Evolutionary conservation across 768 basidiomycete species (phyloP).

Genomic region (Boletus coccyginus): DNA sequence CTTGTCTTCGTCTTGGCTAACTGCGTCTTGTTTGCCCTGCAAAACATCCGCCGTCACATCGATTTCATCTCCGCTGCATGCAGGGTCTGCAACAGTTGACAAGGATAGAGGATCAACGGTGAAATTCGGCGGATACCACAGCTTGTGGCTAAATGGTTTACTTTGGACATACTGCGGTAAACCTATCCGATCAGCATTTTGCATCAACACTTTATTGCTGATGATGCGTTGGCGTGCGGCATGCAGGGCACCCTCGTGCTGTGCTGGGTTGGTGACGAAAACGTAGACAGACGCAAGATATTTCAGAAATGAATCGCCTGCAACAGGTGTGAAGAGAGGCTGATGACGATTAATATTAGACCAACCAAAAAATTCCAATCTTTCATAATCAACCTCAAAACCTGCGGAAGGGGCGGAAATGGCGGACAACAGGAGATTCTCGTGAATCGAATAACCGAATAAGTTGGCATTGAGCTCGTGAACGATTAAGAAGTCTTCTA

Average conservation of each 20-base stretch:
- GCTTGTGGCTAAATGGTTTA: slow-evolving; percentile 62
- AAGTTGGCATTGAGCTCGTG: slow-evolving; percentile 74
- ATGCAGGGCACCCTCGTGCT: slow-evolving; percentile 68
- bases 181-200: slow-evolving; percentile 53
- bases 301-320: slow-evolving; percentile 82
- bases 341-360: slow-evolving; percentile 30
- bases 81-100: slow-evolving; percentile 18
- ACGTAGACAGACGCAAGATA: slow-evolving; percentile 71
- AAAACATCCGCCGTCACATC: slow-evolving; percentile 9
- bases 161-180: slow-evolving; percentile 73
- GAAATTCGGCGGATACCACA: slow-evolving; percentile 60
- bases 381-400: slow-evolving; percentile 76
- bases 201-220: slow-evolving; percentile 66
- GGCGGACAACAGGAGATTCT: slow-evolving; percentile 60
- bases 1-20: slow-evolving; percentile 12
- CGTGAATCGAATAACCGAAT: slow-evolving; percentile 61
- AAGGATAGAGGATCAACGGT: slow-evolving; percentile 23
- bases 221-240: slow-evolving; percentile 64
- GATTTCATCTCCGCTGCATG: slow-evolving; percentile 32
- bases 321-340: slow-evolving; percentile 10
- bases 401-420: slow-evolving; percentile 69
- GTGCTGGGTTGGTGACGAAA: slow-evolving; percentile 64
- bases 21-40: slow-evolving; percentile 10
- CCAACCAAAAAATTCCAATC: slow-evolving; percentile 81
- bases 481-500: slow-evolving; percentile 73